These are phyloP conservation scores for Monosporozyma yasuniensis DNA, from an alignment of 805 yeast genomes.

Conservation along the genomic window DNA sequence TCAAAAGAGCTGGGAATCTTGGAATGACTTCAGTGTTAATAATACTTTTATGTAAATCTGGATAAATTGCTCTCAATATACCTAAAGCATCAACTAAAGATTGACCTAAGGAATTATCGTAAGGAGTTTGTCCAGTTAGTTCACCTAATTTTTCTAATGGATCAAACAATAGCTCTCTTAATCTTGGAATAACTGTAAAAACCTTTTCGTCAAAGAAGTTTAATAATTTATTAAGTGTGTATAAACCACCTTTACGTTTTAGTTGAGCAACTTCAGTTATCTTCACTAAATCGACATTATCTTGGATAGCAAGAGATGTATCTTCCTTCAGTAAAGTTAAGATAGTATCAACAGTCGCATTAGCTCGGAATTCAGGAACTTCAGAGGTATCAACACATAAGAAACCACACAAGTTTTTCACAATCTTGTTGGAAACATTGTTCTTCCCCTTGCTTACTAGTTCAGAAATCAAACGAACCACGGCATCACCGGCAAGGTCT, in stretches of 20 bases:
- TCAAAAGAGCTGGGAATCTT: constrained; percentile 42
- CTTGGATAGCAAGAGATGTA: constrained; percentile 51
- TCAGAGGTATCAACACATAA: constrained; percentile 92
- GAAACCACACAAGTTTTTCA: constrained; percentile 85
- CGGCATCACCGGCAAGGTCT: constrained; percentile 56
- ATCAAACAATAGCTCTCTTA: constrained; percentile 55
- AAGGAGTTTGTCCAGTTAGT: constrained; percentile 18
- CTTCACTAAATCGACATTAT: constrained; percentile 48
- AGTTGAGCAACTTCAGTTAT: constrained; percentile 66
- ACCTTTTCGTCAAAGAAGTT: constrained; percentile 42
- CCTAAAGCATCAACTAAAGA: constrained; percentile 80
- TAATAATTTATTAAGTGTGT: constrained; percentile 56
- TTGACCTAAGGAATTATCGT: constrained; percentile 52
- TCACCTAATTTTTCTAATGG: constrained; percentile 41
- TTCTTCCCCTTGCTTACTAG: constrained; percentile 48
- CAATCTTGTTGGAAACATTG: constrained; percentile 80
- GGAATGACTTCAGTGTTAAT: constrained; percentile 40
- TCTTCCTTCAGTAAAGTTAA: constrained; percentile 77
- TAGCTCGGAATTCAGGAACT: constrained; percentile 82
- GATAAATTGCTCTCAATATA: constrained; percentile 62
- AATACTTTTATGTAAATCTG: constrained; percentile 44
- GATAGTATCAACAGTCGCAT: constrained; percentile 44
- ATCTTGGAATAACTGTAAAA: constrained; percentile 56
- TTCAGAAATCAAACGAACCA: constrained; percentile 53
- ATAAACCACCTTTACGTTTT: constrained; percentile 77